These are phyloP conservation scores for Apiotrichum montevideense DNA, from an alignment of 1,284 basidiomycete species.

Conservation along the genomic window DNA sequence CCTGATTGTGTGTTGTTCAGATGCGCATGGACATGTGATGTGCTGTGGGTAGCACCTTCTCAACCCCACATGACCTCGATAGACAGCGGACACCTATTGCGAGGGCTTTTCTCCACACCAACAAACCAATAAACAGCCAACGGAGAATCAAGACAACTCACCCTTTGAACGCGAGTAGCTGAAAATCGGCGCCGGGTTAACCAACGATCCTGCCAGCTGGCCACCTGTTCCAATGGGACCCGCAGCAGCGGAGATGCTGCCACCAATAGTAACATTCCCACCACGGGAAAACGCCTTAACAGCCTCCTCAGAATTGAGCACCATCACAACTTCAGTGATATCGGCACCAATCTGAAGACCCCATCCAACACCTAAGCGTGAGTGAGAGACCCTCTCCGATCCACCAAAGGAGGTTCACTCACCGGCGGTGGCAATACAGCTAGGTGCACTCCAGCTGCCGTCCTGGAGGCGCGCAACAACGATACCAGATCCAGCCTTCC, in stretches of 20 bases:
- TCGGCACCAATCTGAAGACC: conserved; percentile 87
- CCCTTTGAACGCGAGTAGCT: conserved; percentile 93
- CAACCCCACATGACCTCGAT: too few relatives aligned
- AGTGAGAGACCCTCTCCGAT: too few relatives aligned
- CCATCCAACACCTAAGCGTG: conserved; percentile 63
- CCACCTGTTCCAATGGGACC: conserved; percentile 95
- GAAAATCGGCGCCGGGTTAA: conserved; percentile 94
- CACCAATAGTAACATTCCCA: conserved; percentile 92
- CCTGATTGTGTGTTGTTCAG: too few relatives aligned
- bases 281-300: conserved; percentile 90
- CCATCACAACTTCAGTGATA: conserved; percentile 61
- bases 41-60: too few relatives aligned
- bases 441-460: conserved; percentile 95
- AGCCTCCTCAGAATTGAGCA: conserved; percentile 93
- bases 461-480: conserved; percentile 92
- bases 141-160: conserved; percentile 35
- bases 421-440: conserved; percentile 94
- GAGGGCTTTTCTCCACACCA: too few relatives aligned
- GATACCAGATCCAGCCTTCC: conserved; percentile 88
- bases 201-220: conserved; percentile 75
- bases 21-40: too few relatives aligned
- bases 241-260: conserved; percentile 71
- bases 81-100: too few relatives aligned
- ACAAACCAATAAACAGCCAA: too few relatives aligned
- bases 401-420: not conserved